Conservation (phyloP, 305 asterid species). For the Euphrasia arctica region DNA sequence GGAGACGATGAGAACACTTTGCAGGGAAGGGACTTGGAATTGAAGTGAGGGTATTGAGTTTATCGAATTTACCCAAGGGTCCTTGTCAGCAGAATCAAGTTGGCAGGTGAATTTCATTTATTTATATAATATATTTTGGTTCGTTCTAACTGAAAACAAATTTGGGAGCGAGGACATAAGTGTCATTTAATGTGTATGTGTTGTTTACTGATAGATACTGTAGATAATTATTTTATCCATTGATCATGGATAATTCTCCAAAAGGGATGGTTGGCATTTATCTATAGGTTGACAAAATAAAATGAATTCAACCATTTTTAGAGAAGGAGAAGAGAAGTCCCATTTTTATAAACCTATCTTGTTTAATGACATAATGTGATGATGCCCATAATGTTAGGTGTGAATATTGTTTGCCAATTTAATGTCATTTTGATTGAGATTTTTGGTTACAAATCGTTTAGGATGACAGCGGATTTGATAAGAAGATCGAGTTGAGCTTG, state of each 20-base stretch:
- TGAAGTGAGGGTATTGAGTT: conserved; percentile 66
- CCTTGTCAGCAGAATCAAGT: conserved; percentile 40
- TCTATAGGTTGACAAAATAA: too few species aligned
- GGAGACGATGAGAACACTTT: conserved; percentile 50
- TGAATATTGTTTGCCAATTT: background rate
- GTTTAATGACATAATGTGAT: background rate
- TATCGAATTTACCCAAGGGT: conserved; percentile 55
- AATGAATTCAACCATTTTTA: too few species aligned
- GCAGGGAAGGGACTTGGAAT: conserved; percentile 91
- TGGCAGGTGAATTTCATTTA: conserved; percentile 9
- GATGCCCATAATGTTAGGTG: background rate
- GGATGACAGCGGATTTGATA: too few species aligned
- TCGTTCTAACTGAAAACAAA: conserved; percentile 9
- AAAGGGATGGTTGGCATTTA: background rate
- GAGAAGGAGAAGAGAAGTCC: background rate
- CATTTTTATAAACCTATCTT: background rate
- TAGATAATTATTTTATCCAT: too few species aligned
- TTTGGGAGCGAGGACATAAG: background rate
- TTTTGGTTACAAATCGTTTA: too few species aligned
- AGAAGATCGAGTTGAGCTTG: too few species aligned
- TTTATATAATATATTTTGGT: background rate
- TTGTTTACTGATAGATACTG: too few species aligned
- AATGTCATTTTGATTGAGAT: background rate
- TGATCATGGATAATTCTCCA: background rate
- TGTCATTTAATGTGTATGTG: background rate